Evolutionary conservation across 495 filamentous ascomycete species (phyloP).

Genomic region (Aspergillus baeticus): DNA sequence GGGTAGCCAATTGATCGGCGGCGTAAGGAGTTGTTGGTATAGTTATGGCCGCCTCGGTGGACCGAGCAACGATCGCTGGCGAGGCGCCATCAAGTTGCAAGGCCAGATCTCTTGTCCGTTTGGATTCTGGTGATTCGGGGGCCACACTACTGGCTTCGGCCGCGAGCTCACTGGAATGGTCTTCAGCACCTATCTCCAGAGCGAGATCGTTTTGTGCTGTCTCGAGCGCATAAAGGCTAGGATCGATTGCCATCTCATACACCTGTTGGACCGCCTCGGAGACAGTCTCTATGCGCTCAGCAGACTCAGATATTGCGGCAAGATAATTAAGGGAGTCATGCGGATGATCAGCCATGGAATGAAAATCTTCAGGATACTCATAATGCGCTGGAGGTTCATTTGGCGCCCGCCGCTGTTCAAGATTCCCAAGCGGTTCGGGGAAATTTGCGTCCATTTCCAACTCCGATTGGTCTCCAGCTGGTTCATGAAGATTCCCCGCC

Average conservation of each 20-base stretch:
- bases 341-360: neutral
- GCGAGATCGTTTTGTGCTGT: neutral
- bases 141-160: neutral
- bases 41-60: neutral
- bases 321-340: constrained; percentile 11
- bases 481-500: constrained; percentile 1
- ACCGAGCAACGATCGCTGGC: constrained; percentile 1
- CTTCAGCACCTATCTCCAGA: neutral
- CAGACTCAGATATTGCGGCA: neutral
- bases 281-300: neutral
- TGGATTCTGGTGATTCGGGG: constrained; percentile 1
- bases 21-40: neutral
- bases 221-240: constrained; percentile 11
- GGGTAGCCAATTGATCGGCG: constrained; percentile 21
- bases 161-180: neutral
- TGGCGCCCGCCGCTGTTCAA: neutral
- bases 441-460: neutral
- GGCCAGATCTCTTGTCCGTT: constrained; percentile 10
- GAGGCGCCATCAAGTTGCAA: constrained; percentile 22
- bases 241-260: constrained; percentile 17
- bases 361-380: constrained; percentile 2
- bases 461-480: neutral
- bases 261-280: neutral
- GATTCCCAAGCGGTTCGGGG: neutral
- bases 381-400: neutral